Percentiles rank a stretch among this genome's conserved stretches.
phyloP scores from a whole-genome alignment of 140 eudicot species.

The Senecio squalidus region DNA sequence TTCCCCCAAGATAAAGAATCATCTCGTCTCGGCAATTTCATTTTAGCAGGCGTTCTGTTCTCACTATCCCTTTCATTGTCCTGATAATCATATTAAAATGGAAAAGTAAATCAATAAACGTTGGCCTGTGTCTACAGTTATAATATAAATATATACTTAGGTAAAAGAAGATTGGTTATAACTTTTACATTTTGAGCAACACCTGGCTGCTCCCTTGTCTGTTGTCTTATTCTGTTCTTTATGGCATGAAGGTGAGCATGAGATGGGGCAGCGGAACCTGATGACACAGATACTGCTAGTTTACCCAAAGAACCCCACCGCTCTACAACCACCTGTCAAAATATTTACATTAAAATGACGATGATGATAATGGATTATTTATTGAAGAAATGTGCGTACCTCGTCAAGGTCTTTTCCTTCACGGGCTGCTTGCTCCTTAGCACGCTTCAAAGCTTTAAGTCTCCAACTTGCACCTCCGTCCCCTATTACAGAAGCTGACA shows the following conservation, averaged over 20 bases:
- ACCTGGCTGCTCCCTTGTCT: slow-evolving; percentile 33
- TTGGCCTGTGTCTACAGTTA: background rate
- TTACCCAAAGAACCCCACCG: slow-evolving; percentile 95
- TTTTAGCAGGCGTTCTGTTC: slow-evolving; percentile 38
- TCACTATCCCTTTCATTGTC: slow-evolving; percentile 25
- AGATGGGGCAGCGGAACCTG: slow-evolving; percentile 75
- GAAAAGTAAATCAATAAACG: background rate
- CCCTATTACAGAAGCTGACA: slow-evolving; percentile 74
- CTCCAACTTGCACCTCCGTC: slow-evolving; percentile 99
- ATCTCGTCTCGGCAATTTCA: slow-evolving; percentile 71
- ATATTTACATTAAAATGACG: background rate
- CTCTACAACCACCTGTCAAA: slow-evolving; percentile 79
- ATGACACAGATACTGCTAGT: slow-evolving; percentile 83
- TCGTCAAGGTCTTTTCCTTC: slow-evolving; percentile 81
- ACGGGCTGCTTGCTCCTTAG: slow-evolving; percentile 97
- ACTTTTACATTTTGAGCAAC: slow-evolving; percentile 31
- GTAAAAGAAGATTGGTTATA: background rate
- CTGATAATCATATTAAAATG: slow-evolving; percentile 17
- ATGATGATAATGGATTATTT: background rate
- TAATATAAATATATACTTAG: background rate
- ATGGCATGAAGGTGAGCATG: slow-evolving; percentile 94
- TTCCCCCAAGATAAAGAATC: slow-evolving; percentile 89
- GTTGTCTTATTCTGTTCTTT: slow-evolving; percentile 48
- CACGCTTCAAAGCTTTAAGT: slow-evolving; percentile 87
- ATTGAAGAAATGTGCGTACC: slow-evolving; percentile 33